Evolutionary conservation across 164 flowering plant genomes (phyloP).

Genomic region (Cinnamomum micranthum): DNA sequence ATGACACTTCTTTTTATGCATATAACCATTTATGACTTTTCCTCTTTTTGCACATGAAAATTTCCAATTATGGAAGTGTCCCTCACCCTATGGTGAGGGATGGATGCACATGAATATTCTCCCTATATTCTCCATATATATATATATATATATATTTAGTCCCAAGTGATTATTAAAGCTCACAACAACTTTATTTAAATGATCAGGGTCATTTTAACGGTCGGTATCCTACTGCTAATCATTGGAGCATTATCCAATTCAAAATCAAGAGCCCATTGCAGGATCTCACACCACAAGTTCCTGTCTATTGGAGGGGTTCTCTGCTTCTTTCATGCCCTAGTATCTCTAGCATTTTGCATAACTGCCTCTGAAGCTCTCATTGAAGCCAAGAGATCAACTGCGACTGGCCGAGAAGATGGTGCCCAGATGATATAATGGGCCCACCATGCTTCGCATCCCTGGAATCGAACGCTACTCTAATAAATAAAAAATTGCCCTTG

Average conservation of each 20-base stretch:
- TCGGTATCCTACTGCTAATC: conserved; percentile 53
- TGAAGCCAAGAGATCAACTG: conserved; percentile 11
- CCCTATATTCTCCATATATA: too few species aligned
- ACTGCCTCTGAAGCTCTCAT: conserved; percentile 37
- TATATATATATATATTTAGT: too few species aligned
- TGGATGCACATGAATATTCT: too few species aligned
- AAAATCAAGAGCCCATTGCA: conserved; percentile 63
- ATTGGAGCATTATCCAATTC: conserved; percentile 67
- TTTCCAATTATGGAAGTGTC: too few species aligned
- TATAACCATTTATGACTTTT: too few species aligned
- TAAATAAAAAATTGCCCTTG: too few species aligned
- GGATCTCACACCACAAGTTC: conserved; percentile 71
- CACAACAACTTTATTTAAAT: too few species aligned
- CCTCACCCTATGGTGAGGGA: too few species aligned
- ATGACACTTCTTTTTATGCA: too few species aligned
- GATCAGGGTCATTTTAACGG: conserved; percentile 64
- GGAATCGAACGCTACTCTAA: too few species aligned
- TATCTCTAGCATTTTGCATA: conserved; percentile 58
- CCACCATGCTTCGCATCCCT: not conserved
- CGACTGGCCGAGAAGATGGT: not conserved
- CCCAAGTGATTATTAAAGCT: too few species aligned
- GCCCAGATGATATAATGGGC: not conserved
- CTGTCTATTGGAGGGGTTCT: conserved; percentile 47
- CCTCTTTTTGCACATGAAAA: too few species aligned
- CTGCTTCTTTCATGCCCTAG: conserved; percentile 63